phyloP scores from a whole-genome alignment of 2,329 filamentous ascomycete genomes.

The Claviceps fusiformis region DNA sequence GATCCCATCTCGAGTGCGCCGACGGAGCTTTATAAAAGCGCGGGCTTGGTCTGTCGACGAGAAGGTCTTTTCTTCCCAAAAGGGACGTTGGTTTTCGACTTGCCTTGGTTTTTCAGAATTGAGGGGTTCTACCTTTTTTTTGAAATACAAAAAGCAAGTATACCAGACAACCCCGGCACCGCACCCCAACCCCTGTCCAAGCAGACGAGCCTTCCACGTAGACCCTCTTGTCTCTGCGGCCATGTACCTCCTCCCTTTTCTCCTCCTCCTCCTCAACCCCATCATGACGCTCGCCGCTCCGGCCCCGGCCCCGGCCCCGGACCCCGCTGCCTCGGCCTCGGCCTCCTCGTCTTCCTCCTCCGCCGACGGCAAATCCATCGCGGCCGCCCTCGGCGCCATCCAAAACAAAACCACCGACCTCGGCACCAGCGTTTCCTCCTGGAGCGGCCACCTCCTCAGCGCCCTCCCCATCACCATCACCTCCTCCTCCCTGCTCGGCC shows the following conservation, averaged over 20 bases:
- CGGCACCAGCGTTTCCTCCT: slow-evolving; percentile 20
- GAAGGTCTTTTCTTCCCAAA: no score
- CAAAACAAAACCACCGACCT: slow-evolving; percentile 19
- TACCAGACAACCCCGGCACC: no score
- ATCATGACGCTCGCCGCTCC: slow-evolving; percentile 2
- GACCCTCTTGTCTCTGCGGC: no score
- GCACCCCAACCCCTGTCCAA: no score
- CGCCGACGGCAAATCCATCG: slow-evolving; percentile 5
- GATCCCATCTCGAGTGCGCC: no score
- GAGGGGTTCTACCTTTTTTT: no score
- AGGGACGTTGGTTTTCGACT: no score
- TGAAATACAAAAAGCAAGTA: no score
- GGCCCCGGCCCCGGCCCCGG: background rate
- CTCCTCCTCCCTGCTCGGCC: slow-evolving; percentile 23
- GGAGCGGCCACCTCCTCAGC: slow-evolving; percentile 24
- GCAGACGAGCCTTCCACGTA: no score
- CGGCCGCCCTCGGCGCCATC: slow-evolving; percentile 21
- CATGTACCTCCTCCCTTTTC: background rate
- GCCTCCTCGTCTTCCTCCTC: background rate
- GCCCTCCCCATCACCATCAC: slow-evolving; percentile 26
- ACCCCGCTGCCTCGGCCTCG: background rate
- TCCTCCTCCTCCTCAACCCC: background rate
- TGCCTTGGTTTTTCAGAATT: no score
- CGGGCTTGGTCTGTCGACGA: no score
- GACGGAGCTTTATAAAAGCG: no score